A percentile compares a stretch with the other conserved stretches of the same genome.
Conservation (phyloP, 345 rosid species). For the Laguncularia racemosa region DNA sequence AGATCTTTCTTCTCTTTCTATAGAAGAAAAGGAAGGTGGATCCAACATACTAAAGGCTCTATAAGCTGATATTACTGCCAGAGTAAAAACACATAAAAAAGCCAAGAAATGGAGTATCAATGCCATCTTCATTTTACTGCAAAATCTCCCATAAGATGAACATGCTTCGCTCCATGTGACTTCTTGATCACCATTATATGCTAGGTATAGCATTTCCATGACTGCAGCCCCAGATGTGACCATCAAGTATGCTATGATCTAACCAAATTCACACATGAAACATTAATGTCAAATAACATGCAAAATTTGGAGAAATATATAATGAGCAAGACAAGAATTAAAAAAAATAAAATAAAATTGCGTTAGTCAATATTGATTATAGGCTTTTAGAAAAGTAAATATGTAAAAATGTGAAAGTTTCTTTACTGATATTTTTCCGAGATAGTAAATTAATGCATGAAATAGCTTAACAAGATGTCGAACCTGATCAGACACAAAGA, state of each 20-base stretch:
- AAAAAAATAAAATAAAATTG: too few relatives aligned
- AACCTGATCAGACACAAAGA: constrained; percentile 92
- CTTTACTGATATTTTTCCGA: too few relatives aligned
- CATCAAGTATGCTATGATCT: constrained; percentile 75
- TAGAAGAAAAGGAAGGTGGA: constrained; percentile 42
- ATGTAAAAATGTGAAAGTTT: too few relatives aligned
- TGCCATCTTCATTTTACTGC: constrained; percentile 48
- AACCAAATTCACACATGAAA: neutral
- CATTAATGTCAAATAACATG: neutral
- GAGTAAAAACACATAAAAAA: constrained; percentile 44
- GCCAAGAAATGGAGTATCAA: constrained; percentile 54
- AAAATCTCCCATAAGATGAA: constrained; percentile 48
- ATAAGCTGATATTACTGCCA: constrained; percentile 70
- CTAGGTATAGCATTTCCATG: constrained; percentile 50
- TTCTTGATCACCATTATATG: constrained; percentile 51
- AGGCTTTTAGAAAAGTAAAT: neutral
- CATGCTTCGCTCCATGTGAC: constrained; percentile 91
- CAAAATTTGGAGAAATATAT: too few relatives aligned
- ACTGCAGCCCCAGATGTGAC: constrained; percentile 73
- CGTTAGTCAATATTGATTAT: too few relatives aligned
- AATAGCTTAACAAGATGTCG: neutral
- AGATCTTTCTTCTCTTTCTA: constrained; percentile 15
- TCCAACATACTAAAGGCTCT: constrained; percentile 62
- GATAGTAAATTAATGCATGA: too few relatives aligned
- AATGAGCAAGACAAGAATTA: too few relatives aligned